phyloP scores from a whole-genome alignment of 129 eudicot species.

The Flaveria sonorensis region DNA sequence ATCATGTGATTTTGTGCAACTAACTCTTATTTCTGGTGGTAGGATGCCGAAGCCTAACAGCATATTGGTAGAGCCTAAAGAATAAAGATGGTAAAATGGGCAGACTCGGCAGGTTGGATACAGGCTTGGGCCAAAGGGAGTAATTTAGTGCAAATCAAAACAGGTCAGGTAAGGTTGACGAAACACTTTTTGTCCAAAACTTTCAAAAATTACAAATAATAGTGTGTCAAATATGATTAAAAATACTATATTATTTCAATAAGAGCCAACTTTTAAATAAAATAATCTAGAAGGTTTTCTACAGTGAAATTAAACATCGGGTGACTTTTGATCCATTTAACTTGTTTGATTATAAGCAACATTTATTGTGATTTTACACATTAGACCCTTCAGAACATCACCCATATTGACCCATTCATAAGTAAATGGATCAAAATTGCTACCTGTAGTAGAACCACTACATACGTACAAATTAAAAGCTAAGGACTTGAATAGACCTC shows the following conservation, averaged over 20 bases:
- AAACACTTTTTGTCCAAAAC: not conserved
- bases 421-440: not conserved
- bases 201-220: not conserved
- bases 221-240: conserved; percentile 1
- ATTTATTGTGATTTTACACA: not conserved
- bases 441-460: conserved; percentile 3
- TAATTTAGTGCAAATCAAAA: not conserved
- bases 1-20: conserved; percentile 3
- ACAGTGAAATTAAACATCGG: not conserved
- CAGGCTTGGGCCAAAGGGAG: not conserved
- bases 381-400: not conserved
- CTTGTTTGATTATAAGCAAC: not conserved
- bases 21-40: not conserved
- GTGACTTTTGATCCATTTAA: not conserved
- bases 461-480: conserved; percentile 19
- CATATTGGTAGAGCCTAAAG: not conserved
- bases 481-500: conserved; percentile 59
- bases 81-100: not conserved
- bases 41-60: not conserved
- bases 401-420: not conserved
- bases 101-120: not conserved
- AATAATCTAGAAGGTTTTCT: not conserved
- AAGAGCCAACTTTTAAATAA: not conserved
- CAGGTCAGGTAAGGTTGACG: not conserved
- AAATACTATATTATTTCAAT: not conserved